phyloP scores from a whole-genome alignment of 129 eudicot genomes.

The Dittrichia graveolens region DNA sequence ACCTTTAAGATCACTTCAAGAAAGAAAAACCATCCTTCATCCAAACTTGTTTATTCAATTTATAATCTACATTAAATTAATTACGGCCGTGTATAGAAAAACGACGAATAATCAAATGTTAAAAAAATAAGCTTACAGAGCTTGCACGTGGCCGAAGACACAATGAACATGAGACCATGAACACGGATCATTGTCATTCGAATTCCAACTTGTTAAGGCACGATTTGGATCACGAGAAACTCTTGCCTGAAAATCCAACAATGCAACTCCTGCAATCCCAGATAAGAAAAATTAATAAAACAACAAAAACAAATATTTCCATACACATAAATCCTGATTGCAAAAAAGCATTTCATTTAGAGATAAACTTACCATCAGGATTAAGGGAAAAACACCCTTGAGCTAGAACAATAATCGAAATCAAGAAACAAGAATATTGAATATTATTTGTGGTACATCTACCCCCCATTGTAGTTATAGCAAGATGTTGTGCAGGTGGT shows the following conservation, averaged over 20 bases:
- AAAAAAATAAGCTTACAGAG: constrained; percentile 53
- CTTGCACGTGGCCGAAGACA: constrained; percentile 57
- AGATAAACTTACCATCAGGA: constrained; percentile 57
- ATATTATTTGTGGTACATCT: constrained; percentile 51
- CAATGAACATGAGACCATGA: constrained; percentile 78
- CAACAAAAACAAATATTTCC: not conserved
- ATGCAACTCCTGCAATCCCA: constrained; percentile 52
- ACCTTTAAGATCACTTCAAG: constrained; percentile 69
- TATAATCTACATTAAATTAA: not conserved
- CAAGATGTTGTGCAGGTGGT: constrained; percentile 46
- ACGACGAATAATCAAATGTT: not conserved
- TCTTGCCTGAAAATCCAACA: constrained; percentile 56
- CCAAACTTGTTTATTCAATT: not conserved
- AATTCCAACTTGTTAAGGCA: constrained; percentile 64
- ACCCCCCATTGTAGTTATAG: constrained; percentile 57
- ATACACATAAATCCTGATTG: constrained; percentile 2
- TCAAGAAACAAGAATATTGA: constrained; percentile 38
- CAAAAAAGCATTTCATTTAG: not conserved
- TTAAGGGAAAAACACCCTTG: constrained; percentile 55
- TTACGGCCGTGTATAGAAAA: too few species aligned
- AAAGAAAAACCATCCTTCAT: not conserved
- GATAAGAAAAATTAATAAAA: not conserved
- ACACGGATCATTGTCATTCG: constrained; percentile 57
- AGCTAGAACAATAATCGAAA: constrained; percentile 45
- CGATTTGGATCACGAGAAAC: constrained; percentile 61